These are phyloP conservation scores for Yarrowia sp. DNA, from an alignment of 805 yeast species.

Conservation along the genomic window DNA sequence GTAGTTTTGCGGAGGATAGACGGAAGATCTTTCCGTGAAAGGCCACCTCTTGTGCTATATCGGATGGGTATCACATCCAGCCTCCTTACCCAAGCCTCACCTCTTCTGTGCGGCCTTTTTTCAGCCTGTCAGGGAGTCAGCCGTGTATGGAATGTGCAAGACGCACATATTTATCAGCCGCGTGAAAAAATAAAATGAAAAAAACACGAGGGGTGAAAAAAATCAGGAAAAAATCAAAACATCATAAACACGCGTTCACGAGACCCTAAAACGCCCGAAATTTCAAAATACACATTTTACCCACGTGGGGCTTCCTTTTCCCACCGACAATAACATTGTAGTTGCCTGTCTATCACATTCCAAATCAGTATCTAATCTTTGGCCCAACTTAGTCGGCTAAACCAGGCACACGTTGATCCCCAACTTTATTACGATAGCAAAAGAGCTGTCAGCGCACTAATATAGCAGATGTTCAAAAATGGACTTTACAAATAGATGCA, in stretches of 20 bases:
- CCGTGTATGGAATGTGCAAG: neutral
- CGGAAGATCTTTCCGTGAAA: no score
- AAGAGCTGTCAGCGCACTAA: neutral
- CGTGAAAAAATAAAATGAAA: neutral
- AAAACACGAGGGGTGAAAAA: neutral
- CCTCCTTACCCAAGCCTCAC: no score
- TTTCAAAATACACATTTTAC: neutral
- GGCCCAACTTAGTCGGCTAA: constrained; percentile 10
- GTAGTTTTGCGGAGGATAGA: no score
- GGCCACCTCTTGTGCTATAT: no score
- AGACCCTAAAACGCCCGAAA: neutral
- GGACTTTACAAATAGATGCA: no score
- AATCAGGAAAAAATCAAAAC: neutral
- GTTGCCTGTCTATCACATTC: neutral
- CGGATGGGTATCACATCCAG: no score
- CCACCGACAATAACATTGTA: neutral
- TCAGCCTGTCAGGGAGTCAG: no score
- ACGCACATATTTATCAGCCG: neutral
- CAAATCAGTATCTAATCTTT: constrained; percentile 9
- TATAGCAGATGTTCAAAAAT: neutral
- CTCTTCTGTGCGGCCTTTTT: no score
- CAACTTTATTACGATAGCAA: neutral
- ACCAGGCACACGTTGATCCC: constrained; percentile 13
- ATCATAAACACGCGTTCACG: neutral
- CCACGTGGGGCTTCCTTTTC: neutral